Evolutionary conservation across 1,139 yeast species (phyloP).

Genomic region (Pichia sp.): DNA sequence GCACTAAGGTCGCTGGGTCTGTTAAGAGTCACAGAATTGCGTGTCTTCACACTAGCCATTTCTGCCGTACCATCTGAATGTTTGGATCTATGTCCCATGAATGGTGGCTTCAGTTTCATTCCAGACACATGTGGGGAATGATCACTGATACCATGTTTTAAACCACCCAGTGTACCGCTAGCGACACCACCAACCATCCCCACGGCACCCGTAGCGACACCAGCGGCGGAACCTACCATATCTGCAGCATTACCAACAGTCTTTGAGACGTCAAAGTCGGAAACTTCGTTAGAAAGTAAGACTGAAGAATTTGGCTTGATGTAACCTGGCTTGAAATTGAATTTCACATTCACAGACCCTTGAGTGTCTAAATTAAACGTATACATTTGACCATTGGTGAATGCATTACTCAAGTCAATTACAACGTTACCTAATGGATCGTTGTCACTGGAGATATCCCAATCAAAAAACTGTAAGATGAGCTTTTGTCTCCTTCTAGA

Average conservation of each 20-base stretch:
- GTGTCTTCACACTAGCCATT: too few relatives aligned
- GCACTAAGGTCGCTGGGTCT: too few relatives aligned
- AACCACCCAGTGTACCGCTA: constrained; percentile 10
- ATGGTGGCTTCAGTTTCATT: constrained; percentile 4
- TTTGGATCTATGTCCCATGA: constrained; percentile 4
- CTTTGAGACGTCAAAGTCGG: neutral
- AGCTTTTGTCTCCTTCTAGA: constrained; percentile 54
- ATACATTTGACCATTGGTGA: constrained; percentile 37
- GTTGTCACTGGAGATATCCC: constrained; percentile 71
- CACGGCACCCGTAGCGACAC: constrained; percentile 30
- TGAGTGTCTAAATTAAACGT: constrained; percentile 47
- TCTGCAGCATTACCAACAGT: constrained; percentile 19
- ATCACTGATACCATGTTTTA: too few relatives aligned
- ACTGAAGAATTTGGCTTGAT: constrained; percentile 41
- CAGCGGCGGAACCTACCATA: constrained; percentile 22
- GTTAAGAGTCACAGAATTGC: too few relatives aligned
- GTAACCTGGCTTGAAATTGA: constrained; percentile 58
- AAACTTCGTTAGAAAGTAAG: constrained; percentile 20
- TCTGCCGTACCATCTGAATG: too few relatives aligned
- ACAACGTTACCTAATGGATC: constrained; percentile 48
- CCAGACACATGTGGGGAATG: neutral
- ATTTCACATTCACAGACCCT: constrained; percentile 49
- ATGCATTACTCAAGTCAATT: constrained; percentile 45
- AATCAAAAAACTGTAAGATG: constrained; percentile 50
- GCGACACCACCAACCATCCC: constrained; percentile 28